phyloP scores from a whole-genome alignment of 2,329 filamentous ascomycete species.

The Sporothrix curviconia region DNA sequence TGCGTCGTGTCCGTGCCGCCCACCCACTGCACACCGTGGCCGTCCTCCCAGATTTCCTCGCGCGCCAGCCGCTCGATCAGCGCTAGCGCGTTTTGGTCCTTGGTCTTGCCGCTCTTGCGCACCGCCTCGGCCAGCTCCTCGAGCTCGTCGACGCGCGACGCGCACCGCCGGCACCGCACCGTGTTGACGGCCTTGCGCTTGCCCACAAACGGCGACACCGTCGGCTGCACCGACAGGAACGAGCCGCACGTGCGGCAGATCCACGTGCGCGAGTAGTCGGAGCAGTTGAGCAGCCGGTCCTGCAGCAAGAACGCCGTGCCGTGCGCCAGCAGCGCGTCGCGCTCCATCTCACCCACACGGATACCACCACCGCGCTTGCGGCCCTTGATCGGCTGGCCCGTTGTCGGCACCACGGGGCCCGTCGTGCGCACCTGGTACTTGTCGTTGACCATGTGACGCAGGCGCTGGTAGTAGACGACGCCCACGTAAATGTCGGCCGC shows the following conservation, averaged over 20 bases:
- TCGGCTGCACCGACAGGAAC: constrained; percentile 82
- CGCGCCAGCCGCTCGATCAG: constrained; percentile 14
- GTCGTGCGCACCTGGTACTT: constrained; percentile 98
- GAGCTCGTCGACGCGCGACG: constrained; percentile 52
- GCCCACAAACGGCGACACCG: constrained; percentile 57
- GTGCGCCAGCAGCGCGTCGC: constrained; percentile 89
- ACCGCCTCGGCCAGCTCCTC: constrained; percentile 48
- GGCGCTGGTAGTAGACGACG: constrained; percentile 94
- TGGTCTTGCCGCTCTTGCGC: constrained; percentile 45
- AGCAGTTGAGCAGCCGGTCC: constrained; percentile 94
- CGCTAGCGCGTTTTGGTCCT: not conserved
- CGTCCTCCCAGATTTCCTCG: constrained; percentile 80
- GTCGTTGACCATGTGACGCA: constrained; percentile 99
- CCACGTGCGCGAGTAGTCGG: constrained; percentile 84
- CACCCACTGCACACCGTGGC: constrained; percentile 72
- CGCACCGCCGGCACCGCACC: constrained; percentile 75
- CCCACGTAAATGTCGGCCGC: constrained; percentile 94
- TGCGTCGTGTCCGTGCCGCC: constrained; percentile 87
- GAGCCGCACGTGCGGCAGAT: constrained; percentile 84
- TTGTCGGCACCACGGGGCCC: constrained; percentile 81
- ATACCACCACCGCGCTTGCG: constrained; percentile 96
- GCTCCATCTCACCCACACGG: constrained; percentile 98
- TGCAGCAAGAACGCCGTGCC: constrained; percentile 92
- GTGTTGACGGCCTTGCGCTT: constrained; percentile 61
- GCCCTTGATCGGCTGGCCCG: constrained; percentile 95